Conservation (phyloP, 306 rosid genomes). For the Cicer cuneatum region DNA sequence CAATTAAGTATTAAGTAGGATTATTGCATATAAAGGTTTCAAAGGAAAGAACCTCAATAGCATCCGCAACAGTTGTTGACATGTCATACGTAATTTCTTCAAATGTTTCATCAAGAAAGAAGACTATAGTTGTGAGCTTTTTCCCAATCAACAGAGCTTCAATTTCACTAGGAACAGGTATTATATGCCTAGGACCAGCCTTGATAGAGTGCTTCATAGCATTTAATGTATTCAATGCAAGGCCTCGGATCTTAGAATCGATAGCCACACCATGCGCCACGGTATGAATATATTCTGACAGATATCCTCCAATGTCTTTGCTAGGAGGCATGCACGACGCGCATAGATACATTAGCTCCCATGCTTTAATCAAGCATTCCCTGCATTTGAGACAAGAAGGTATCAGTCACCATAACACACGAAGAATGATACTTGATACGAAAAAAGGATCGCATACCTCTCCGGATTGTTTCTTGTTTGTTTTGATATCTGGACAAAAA, state of each 20-base stretch:
- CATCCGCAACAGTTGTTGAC: slow-evolving; percentile 90
- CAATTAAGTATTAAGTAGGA: not conserved
- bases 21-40: slow-evolving; percentile 17
- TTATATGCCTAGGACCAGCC: slow-evolving; percentile 84
- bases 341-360: slow-evolving; percentile 83
- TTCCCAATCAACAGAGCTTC: slow-evolving; percentile 76
- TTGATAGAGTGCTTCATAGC: slow-evolving; percentile 81
- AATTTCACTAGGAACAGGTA: slow-evolving; percentile 82
- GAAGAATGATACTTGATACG: slow-evolving; percentile 20
- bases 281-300: slow-evolving; percentile 82
- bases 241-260: slow-evolving; percentile 66
- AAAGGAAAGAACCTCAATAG: slow-evolving; percentile 71
- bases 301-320: slow-evolving; percentile 84
- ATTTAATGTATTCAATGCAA: slow-evolving; percentile 75
- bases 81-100: slow-evolving; percentile 90
- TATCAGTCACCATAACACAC: not conserved
- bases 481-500: slow-evolving; percentile 82
- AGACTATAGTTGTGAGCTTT: slow-evolving; percentile 86
- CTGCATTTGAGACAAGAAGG: slow-evolving; percentile 51
- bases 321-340: slow-evolving; percentile 90
- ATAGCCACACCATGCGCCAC: slow-evolving; percentile 58
- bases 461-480: slow-evolving; percentile 90
- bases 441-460: slow-evolving; percentile 50
- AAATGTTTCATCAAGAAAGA: slow-evolving; percentile 89
- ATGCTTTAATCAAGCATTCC: slow-evolving; percentile 77